These are phyloP conservation scores for Chlorella ohadii DNA, from an alignment of 139 green algal species.

Conservation along the genomic window DNA sequence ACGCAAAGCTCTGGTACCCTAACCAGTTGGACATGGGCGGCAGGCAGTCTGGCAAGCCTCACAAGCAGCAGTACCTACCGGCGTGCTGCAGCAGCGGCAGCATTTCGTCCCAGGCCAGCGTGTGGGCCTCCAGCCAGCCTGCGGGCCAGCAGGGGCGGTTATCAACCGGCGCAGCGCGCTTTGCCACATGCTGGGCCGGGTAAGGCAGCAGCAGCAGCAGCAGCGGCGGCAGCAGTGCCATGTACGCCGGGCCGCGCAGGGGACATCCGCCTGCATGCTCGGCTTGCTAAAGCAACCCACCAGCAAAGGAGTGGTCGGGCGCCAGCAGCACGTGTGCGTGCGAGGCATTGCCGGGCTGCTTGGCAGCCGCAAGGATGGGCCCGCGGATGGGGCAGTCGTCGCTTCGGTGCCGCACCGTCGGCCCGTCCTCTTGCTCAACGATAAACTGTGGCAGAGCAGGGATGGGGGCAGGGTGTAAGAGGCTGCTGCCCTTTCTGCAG, in stretches of 20 bases:
- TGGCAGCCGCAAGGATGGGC: not conserved
- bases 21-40: not conserved
- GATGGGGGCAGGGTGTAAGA: too few relatives aligned
- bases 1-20: not conserved
- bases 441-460: not conserved
- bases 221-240: too few relatives aligned
- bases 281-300: not conserved
- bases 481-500: too few relatives aligned
- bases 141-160: not conserved
- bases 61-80: not conserved
- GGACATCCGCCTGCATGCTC: too few relatives aligned
- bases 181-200: too few relatives aligned
- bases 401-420: not conserved
- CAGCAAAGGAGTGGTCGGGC: not conserved
- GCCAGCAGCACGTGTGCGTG: conserved; percentile 11
- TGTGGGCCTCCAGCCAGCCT: conserved; percentile 22
- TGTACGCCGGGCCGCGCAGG: too few relatives aligned
- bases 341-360: not conserved
- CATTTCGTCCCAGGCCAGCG: conserved; percentile 13
- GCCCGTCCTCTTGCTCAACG: conserved; percentile 4
- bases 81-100: conserved; percentile 19
- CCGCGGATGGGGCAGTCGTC: conserved; percentile 4
- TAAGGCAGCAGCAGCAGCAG: too few relatives aligned
- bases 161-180: too few relatives aligned
- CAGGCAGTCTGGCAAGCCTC: too few relatives aligned